Conservation (phyloP, 768 basidiomycete genomes). For the Suillus alpinus region DNA sequence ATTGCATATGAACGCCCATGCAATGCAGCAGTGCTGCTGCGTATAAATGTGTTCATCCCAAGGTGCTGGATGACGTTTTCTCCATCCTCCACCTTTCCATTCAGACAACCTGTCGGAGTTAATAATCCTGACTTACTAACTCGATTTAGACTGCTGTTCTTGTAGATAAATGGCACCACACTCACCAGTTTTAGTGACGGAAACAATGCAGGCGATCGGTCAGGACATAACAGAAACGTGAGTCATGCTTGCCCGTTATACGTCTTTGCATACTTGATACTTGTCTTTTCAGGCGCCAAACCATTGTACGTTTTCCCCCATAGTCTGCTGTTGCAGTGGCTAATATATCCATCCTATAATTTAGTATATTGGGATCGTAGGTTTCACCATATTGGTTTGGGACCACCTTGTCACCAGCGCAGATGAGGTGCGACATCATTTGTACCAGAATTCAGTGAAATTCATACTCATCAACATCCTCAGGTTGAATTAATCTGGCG, state of each 20-base stretch:
- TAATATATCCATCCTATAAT: neutral
- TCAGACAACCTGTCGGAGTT: neutral
- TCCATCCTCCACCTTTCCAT: neutral
- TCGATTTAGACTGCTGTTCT: neutral
- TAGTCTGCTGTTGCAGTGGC: neutral
- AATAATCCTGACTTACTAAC: neutral
- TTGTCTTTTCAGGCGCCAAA: neutral
- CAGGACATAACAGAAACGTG: neutral
- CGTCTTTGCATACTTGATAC: neutral
- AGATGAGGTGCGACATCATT: conserved; percentile 26
- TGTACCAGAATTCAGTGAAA: neutral
- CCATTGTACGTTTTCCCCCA: neutral
- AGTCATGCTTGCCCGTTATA: neutral
- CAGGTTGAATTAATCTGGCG: conserved; percentile 34
- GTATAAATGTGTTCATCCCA: neutral
- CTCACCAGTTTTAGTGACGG: neutral
- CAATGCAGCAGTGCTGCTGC: neutral
- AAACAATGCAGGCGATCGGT: neutral
- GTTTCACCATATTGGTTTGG: conserved; percentile 47
- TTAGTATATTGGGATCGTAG: conserved; percentile 49
- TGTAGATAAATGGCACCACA: neutral
- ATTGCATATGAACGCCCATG: neutral
- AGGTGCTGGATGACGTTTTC: neutral
- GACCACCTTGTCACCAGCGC: conserved; percentile 33
- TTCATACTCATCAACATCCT: neutral